These are phyloP conservation scores for Pleurotus eryngii DNA, from an alignment of 768 basidiomycete species.

Conservation along the genomic window DNA sequence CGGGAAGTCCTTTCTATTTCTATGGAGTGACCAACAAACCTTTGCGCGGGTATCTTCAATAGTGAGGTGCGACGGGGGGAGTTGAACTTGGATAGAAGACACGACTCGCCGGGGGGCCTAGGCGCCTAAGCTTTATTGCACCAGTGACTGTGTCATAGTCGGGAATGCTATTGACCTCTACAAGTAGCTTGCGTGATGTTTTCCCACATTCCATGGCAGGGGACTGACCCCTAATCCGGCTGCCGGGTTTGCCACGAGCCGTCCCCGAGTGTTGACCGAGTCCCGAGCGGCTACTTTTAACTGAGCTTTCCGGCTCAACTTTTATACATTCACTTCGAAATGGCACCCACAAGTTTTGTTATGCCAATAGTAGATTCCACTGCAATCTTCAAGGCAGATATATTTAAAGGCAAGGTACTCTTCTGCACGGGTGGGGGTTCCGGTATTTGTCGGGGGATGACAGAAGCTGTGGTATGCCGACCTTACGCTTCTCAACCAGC, in stretches of 20 bases:
- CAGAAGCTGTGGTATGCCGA: conserved; percentile 67
- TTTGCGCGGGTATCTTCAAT: too few relatives aligned
- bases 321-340: conserved; percentile 11
- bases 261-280: neutral
- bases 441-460: conserved; percentile 91
- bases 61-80: too few relatives aligned
- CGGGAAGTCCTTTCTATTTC: too few relatives aligned
- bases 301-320: neutral
- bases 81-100: too few relatives aligned
- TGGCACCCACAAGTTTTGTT: conserved; percentile 40
- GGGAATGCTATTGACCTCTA: too few relatives aligned
- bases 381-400: conserved; percentile 67
- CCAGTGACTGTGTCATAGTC: too few relatives aligned
- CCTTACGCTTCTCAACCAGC: neutral
- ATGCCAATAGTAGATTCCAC: conserved; percentile 51
- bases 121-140: too few relatives aligned
- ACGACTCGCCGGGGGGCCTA: too few relatives aligned
- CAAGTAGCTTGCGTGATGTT: too few relatives aligned
- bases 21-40: too few relatives aligned
- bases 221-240: neutral
- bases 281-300: neutral
- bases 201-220: too few relatives aligned
- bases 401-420: conserved; percentile 89
- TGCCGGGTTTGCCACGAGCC: neutral
- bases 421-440: conserved; percentile 92